Evolutionary conservation across 2,329 filamentous ascomycete genomes (phyloP).

Genomic region (Xylogone sp.): DNA sequence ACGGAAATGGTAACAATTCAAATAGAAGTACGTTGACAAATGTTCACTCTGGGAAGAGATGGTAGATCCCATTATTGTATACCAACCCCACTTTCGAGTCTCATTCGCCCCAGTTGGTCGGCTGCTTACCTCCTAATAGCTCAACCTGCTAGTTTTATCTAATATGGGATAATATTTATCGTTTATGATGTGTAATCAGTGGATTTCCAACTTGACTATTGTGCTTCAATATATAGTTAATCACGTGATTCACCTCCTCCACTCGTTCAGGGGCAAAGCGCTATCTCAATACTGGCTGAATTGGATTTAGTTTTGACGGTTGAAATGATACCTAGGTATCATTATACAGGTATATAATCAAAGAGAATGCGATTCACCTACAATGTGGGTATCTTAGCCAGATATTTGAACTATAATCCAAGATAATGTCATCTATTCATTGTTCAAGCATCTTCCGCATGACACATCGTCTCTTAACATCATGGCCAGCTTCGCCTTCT

Average conservation of each 20-base stretch:
- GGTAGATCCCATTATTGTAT: background rate
- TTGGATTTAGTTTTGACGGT: too few species aligned
- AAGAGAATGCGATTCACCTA: too few species aligned
- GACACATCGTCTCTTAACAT: constrained; percentile 20
- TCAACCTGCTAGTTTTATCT: background rate
- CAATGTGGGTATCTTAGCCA: background rate
- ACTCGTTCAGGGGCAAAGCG: background rate
- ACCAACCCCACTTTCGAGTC: background rate
- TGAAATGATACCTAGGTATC: too few species aligned
- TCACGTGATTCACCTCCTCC: background rate
- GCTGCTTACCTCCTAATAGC: background rate
- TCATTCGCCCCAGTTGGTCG: background rate
- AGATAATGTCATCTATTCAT: background rate
- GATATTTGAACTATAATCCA: too few species aligned
- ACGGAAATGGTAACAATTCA: too few species aligned
- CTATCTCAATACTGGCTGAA: too few species aligned
- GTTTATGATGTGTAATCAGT: background rate
- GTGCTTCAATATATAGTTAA: too few species aligned
- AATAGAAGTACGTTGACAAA: too few species aligned
- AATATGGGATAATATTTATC: background rate
- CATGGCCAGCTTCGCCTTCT: constrained; percentile 21
- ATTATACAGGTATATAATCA: too few species aligned
- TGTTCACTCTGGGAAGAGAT: too few species aligned
- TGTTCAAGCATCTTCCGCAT: constrained; percentile 12
- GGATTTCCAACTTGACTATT: too few species aligned